A percentile compares a stretch with the other conserved stretches of the same genome.
Conservation (phyloP, 768 basidiomycete genomes). For the Crassisporium funariophilum region DNA sequence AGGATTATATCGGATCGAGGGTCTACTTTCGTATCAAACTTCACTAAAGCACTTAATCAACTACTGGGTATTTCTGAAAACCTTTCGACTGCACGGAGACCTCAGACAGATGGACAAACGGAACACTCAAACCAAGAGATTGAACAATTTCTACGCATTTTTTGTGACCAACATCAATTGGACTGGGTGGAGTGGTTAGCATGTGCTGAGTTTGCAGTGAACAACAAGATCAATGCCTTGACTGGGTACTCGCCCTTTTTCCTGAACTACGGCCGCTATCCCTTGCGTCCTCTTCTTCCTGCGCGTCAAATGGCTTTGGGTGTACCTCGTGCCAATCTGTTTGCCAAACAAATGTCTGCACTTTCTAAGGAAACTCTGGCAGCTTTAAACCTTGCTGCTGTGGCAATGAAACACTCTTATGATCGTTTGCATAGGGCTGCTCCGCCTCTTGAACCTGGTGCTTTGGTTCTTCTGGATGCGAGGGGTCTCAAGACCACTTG, state of each 20-base stretch:
- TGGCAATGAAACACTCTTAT: slow-evolving; percentile 16
- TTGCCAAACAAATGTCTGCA: slow-evolving; percentile 20
- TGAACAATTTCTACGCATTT: slow-evolving; percentile 30
- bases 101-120: slow-evolving; percentile 32
- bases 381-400: slow-evolving; percentile 20
- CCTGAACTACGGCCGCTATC: neutral
- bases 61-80: slow-evolving; percentile 33
- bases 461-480: slow-evolving; percentile 23
- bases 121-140: slow-evolving; percentile 32
- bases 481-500: slow-evolving; percentile 12
- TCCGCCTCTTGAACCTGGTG: neutral
- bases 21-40: slow-evolving; percentile 30
- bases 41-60: slow-evolving; percentile 31
- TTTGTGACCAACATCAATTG: slow-evolving; percentile 26
- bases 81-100: slow-evolving; percentile 45
- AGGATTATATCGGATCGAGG: slow-evolving; percentile 31
- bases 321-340: slow-evolving; percentile 20
- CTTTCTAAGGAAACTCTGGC: slow-evolving; percentile 18
- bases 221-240: neutral
- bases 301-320: slow-evolving; percentile 24
- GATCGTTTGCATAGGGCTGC: neutral
- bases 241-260: neutral
- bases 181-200: slow-evolving; percentile 33
- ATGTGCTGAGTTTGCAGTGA: slow-evolving; percentile 1
- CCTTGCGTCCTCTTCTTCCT: slow-evolving; percentile 36